phyloP scores from a whole-genome alignment of 2,329 filamentous ascomycete genomes.

The Knoxdaviesia proteae region DNA sequence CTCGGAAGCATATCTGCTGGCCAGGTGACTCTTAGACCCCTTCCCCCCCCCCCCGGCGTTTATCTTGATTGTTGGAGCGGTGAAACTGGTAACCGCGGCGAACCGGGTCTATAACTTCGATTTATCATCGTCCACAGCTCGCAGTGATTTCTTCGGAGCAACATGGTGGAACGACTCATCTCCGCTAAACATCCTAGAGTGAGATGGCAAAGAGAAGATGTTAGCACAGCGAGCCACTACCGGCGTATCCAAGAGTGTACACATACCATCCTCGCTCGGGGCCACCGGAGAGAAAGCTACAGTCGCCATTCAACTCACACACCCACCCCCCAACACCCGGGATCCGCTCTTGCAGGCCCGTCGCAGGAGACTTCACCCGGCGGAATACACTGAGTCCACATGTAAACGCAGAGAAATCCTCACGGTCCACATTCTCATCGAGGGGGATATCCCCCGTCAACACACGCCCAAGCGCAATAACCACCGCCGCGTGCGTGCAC shows the following conservation, averaged over 20 bases:
- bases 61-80: too few relatives aligned
- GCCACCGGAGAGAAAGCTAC: conserved; percentile 57
- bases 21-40: too few relatives aligned
- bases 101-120: too few relatives aligned
- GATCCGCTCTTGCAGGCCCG: background rate
- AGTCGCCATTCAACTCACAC: conserved; percentile 65
- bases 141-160: too few relatives aligned
- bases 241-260: background rate
- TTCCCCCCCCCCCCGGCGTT: too few relatives aligned
- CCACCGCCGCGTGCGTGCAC: conserved; percentile 73
- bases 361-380: background rate
- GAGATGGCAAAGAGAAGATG: too few relatives aligned
- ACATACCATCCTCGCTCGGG: conserved; percentile 75
- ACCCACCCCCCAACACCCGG: conserved; percentile 49
- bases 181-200: too few relatives aligned
- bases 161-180: too few relatives aligned
- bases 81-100: too few relatives aligned
- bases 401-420: conserved; percentile 74
- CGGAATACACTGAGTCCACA: conserved; percentile 53
- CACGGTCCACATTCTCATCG: conserved; percentile 36
- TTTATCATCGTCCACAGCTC: too few relatives aligned
- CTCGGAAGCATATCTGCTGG: too few relatives aligned
- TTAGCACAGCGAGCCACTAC: too few relatives aligned
- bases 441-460: conserved; percentile 58
- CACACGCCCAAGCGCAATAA: conserved; percentile 69